A percentile compares a stretch with the other conserved stretches of the same genome.
These are phyloP conservation scores for Narthecium ossifragum DNA, from an alignment of 106 monocot species.

Conservation along the genomic window DNA sequence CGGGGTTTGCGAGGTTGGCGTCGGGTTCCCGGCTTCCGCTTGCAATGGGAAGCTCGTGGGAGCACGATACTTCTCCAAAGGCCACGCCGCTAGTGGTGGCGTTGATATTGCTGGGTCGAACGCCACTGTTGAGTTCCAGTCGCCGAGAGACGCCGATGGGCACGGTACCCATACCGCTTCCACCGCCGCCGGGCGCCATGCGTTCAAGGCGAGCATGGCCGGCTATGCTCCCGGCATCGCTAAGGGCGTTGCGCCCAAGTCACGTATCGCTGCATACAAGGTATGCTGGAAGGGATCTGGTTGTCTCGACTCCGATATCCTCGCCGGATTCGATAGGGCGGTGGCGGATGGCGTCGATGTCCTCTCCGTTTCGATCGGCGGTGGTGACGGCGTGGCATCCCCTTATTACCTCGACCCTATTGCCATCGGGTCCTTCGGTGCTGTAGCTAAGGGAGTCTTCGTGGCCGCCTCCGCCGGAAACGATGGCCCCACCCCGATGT, in stretches of 20 bases:
- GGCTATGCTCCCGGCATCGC: slow-evolving; percentile 41
- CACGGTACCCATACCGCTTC: slow-evolving; percentile 72
- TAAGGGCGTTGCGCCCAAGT: slow-evolving; percentile 40
- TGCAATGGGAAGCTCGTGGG: slow-evolving; percentile 14
- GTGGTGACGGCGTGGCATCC: slow-evolving; percentile 10
- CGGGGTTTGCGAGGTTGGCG: slow-evolving; percentile 2
- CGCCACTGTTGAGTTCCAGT: slow-evolving; percentile 6
- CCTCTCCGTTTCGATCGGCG: slow-evolving; percentile 55
- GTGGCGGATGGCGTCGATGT: too few relatives aligned
- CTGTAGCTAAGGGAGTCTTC: slow-evolving; percentile 36
- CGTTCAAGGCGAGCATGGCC: slow-evolving; percentile 22
- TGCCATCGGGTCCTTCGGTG: slow-evolving; percentile 42
- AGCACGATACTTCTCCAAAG: slow-evolving; percentile 8
- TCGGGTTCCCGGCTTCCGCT: background rate
- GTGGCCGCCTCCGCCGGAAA: slow-evolving; percentile 39
- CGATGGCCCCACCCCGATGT: too few relatives aligned
- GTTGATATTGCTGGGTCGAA: too few relatives aligned
- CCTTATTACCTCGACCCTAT: slow-evolving; percentile 37
- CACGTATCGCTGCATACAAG: slow-evolving; percentile 51
- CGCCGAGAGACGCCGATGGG: slow-evolving; percentile 40
- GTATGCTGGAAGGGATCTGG: slow-evolving; percentile 28
- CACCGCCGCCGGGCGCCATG: slow-evolving; percentile 29
- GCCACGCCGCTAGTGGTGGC: background rate
- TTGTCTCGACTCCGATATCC: slow-evolving; percentile 32
- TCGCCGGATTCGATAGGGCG: slow-evolving; percentile 43